These are phyloP conservation scores for Debaryomyces nepalensis DNA, from an alignment of 1,139 yeast species.

Conservation along the genomic window DNA sequence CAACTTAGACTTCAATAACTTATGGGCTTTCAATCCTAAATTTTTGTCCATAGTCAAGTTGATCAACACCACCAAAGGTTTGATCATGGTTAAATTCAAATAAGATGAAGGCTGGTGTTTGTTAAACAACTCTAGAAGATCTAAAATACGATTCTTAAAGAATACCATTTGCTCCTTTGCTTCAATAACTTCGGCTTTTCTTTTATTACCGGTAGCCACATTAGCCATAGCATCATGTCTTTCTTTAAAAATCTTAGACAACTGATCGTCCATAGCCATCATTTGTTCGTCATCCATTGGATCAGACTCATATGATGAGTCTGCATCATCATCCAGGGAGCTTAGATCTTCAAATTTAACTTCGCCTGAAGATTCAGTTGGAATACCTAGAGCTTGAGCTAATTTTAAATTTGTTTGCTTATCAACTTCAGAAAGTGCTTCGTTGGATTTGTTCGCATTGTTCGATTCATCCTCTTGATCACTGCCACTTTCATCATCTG, in stretches of 20 bases:
- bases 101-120: conserved; percentile 50
- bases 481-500: conserved; percentile 30
- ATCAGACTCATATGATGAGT: conserved; percentile 64
- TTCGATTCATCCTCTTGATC: conserved; percentile 35
- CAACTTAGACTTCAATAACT: conserved; percentile 66
- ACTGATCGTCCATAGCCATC: conserved; percentile 91
- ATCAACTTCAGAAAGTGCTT: conserved; percentile 59
- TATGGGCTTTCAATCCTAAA: conserved; percentile 76
- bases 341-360: conserved; percentile 48
- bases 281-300: conserved; percentile 96
- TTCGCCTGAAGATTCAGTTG: conserved; percentile 52
- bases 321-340: conserved; percentile 41
- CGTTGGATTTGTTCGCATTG: conserved; percentile 29
- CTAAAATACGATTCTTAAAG: conserved; percentile 79
- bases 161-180: conserved; percentile 82
- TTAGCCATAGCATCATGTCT: conserved; percentile 64
- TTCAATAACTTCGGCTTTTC: conserved; percentile 70
- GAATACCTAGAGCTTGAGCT: conserved; percentile 78
- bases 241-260: conserved; percentile 83
- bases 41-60: conserved; percentile 69
- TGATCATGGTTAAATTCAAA: conserved; percentile 49
- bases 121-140: conserved; percentile 68
- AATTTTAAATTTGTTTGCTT: conserved; percentile 70
- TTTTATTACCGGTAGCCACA: conserved; percentile 60
- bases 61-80: conserved; percentile 65